phyloP scores from a whole-genome alignment of 83 land plant species.

The Larix sibirica region DNA sequence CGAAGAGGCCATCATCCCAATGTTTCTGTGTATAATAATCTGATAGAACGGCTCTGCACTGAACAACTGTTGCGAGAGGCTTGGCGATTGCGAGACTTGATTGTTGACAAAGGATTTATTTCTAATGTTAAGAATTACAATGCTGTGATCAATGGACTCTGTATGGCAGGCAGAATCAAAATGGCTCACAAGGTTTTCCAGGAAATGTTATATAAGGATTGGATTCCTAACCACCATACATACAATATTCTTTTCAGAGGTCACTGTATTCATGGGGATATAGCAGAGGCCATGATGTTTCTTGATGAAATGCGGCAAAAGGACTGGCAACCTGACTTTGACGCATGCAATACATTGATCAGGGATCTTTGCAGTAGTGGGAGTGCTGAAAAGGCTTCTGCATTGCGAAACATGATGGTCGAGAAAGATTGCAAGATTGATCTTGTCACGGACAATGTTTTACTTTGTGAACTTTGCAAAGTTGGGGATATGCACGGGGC shows the following conservation, averaged over 20 bases:
- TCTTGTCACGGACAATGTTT: conserved; percentile 46
- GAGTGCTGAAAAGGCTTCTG: conserved; percentile 28
- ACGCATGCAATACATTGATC: conserved; percentile 45
- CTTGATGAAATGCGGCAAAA: conserved; percentile 45
- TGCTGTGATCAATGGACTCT: conserved; percentile 48
- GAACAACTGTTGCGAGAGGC: conserved; percentile 8
- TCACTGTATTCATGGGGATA: not conserved
- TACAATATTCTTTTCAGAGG: conserved; percentile 7
- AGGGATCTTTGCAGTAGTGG: conserved; percentile 50
- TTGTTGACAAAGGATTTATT: conserved; percentile 36
- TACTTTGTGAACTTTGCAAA: conserved; percentile 48
- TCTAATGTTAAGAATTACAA: conserved; percentile 47
- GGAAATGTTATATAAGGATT: not conserved
- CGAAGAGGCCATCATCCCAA: conserved; percentile 31
- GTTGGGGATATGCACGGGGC: conserved; percentile 36
- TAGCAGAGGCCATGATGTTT: conserved; percentile 39
- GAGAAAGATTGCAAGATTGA: conserved; percentile 37
- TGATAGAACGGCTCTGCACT: conserved; percentile 47
- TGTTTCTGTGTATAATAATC: conserved; percentile 46
- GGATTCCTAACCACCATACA: conserved; percentile 2
- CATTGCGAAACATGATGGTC: conserved; percentile 36
- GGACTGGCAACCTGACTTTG: conserved; percentile 37
- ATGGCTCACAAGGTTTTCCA: not conserved
- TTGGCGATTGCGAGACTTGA: conserved; percentile 31
- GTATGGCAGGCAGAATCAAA: conserved; percentile 26